These are phyloP conservation scores for Coniosporium tulheliwenetii DNA, from an alignment of 2,329 filamentous ascomycete genomes.

Conservation along the genomic window DNA sequence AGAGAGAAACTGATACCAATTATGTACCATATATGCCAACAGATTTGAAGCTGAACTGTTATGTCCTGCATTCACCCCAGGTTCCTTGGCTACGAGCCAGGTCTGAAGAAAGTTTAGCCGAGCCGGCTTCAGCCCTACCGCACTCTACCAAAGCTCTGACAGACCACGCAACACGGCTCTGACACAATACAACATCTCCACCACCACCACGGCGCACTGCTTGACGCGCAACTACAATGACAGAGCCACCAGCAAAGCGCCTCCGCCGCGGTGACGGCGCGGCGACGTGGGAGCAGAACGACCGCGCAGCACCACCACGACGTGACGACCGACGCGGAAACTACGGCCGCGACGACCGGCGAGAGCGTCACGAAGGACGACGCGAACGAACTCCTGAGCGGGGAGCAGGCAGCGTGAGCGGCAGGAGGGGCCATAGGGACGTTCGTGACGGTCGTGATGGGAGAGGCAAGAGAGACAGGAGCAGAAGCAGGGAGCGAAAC, in stretches of 20 bases:
- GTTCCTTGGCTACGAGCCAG: no score
- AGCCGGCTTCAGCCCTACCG: no score
- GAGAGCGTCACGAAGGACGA: slow-evolving; percentile 2
- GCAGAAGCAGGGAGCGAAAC: neutral
- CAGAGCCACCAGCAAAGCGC: slow-evolving; percentile 5
- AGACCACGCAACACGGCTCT: no score
- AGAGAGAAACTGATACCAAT: no score
- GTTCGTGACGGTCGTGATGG: slow-evolving; percentile 9
- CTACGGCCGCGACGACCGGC: slow-evolving; percentile 8
- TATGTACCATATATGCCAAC: no score
- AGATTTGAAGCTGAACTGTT: no score
- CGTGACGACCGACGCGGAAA: slow-evolving; percentile 8
- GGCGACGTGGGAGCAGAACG: slow-evolving; percentile 5
- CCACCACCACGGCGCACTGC: no score
- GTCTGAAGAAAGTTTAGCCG: no score
- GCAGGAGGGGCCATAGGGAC: slow-evolving; percentile 1
- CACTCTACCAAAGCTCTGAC: no score
- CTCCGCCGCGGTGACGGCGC: slow-evolving; percentile 4
- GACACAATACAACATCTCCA: no score
- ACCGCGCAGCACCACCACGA: slow-evolving; percentile 11
- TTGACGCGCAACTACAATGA: slow-evolving; percentile 2
- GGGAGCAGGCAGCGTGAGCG: slow-evolving; percentile 10
- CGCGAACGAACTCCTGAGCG: slow-evolving; percentile 6
- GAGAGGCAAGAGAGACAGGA: slow-evolving; percentile 6
- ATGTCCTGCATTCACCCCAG: no score